A percentile compares a stretch with the other conserved stretches of the same genome.
phyloP scores from a whole-genome alignment of 2,329 filamentous ascomycete genomes.

The Byssoonygena ceratinophila region DNA sequence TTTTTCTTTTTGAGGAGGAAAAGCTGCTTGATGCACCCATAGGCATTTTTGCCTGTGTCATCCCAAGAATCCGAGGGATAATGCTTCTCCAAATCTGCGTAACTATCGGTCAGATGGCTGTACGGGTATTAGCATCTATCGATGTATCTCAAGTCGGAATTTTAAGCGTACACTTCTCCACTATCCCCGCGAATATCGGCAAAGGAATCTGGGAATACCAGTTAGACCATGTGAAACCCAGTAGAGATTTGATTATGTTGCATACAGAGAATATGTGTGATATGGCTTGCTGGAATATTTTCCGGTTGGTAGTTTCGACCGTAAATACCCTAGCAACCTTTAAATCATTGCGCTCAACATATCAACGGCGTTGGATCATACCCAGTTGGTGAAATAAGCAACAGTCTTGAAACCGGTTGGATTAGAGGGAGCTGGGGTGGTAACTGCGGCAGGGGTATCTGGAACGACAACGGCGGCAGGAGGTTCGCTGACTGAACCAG shows the following conservation, averaged over 20 bases:
- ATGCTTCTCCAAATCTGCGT: constrained; percentile 58
- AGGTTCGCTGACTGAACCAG: not conserved
- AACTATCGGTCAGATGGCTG: constrained; percentile 52
- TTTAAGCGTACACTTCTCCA: constrained; percentile 57
- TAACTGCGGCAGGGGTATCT: not conserved
- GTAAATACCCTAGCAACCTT: constrained; percentile 81
- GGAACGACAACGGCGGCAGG: not conserved
- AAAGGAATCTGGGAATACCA: constrained; percentile 53
- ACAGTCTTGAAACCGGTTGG: constrained; percentile 22
- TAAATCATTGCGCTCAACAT: too few relatives aligned
- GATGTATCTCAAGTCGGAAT: not conserved
- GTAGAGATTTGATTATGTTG: not conserved
- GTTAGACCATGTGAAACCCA: not conserved
- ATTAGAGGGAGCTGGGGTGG: constrained; percentile 6
- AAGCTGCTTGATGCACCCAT: constrained; percentile 69
- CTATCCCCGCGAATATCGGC: constrained; percentile 70
- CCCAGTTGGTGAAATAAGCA: constrained; percentile 41
- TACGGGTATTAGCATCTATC: constrained; percentile 5
- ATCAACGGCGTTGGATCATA: too few relatives aligned
- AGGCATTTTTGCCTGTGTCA: constrained; percentile 60
- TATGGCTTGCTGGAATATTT: constrained; percentile 64
- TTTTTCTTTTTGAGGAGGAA: constrained; percentile 65
- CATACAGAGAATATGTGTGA: constrained; percentile 70
- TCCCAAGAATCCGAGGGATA: constrained; percentile 58
- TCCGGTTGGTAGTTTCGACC: constrained; percentile 72